phyloP scores from a whole-genome alignment of 2,329 filamentous ascomycete genomes.

The Blumeria hordei region DNA sequence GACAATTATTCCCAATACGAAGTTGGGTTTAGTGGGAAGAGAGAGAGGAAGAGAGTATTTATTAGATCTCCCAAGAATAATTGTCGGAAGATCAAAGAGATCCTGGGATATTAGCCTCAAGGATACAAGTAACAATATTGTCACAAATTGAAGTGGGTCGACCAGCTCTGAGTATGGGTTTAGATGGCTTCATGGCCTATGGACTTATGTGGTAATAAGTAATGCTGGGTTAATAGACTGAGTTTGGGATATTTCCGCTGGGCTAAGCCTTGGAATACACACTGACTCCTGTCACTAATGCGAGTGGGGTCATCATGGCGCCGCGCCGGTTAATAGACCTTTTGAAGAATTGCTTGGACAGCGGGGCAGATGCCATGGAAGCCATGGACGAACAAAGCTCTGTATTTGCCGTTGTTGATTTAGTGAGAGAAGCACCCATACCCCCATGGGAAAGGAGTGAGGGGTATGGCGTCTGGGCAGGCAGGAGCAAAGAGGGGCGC shows the following conservation, averaged over 20 bases:
- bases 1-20: slow-evolving; percentile 8
- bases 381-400: not conserved
- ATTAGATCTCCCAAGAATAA: slow-evolving; percentile 26
- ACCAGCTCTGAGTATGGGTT: slow-evolving; percentile 10
- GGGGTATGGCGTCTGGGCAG: not conserved
- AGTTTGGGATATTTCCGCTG: not conserved
- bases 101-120: slow-evolving; percentile 24
- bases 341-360: not conserved
- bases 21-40: slow-evolving; percentile 14
- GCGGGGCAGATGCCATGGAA: not conserved
- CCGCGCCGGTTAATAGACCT: not conserved
- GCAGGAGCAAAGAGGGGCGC: not conserved
- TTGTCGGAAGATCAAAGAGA: slow-evolving; percentile 26
- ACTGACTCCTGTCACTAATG: not conserved
- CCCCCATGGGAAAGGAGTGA: not conserved
- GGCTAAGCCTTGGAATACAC: not conserved
- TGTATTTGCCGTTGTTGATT: not conserved
- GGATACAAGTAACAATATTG: slow-evolving; percentile 22
- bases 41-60: slow-evolving; percentile 21
- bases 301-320: not conserved
- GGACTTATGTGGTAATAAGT: slow-evolving; percentile 6
- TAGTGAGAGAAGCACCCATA: not conserved
- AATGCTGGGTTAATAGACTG: not conserved
- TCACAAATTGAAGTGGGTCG: slow-evolving; percentile 31
- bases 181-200: slow-evolving; percentile 12